Conservation (phyloP, 2,329 filamentous ascomycete species). For the Orbilia javanica region DNA sequence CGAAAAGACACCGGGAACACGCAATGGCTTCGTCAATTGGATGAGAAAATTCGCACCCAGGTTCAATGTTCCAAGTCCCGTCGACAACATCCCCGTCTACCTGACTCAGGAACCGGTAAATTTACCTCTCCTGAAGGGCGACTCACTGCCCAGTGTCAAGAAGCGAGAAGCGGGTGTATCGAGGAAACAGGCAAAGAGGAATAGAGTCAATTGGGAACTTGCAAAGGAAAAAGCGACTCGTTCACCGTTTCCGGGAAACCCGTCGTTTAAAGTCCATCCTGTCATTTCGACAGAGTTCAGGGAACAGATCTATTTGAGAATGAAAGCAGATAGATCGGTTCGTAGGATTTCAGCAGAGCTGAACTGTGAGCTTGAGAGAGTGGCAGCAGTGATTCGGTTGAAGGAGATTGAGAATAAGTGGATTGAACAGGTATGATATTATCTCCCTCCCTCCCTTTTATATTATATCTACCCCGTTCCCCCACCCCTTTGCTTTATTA, state of each 20-base stretch:
- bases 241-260: conserved; percentile 77
- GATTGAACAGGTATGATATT: conserved; percentile 77
- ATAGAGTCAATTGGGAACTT: conserved; percentile 25
- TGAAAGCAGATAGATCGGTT: conserved; percentile 75
- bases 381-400: conserved; percentile 85
- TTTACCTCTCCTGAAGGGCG: conserved; percentile 33
- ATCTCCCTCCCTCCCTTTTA: background rate
- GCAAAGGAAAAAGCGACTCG: background rate
- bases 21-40: conserved; percentile 60
- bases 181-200: background rate
- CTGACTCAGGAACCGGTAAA: conserved; percentile 46
- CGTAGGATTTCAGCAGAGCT: conserved; percentile 82
- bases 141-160: background rate
- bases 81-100: conserved; percentile 56
- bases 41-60: conserved; percentile 56
- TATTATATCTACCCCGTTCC: conserved; percentile 53
- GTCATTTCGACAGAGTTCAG: conserved; percentile 80
- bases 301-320: conserved; percentile 81
- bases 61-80: conserved; percentile 58
- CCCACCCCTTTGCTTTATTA: no score
- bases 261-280: conserved; percentile 75
- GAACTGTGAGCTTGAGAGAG: conserved; percentile 82
- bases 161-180: background rate
- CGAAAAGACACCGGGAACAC: conserved; percentile 55
- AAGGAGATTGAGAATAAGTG: conserved; percentile 87